Evolutionary conservation across 2,329 filamentous ascomycete genomes (phyloP), one percentile per base, ranked within the genome.

Genomic region (Aspergillus transmontanensis): DNA sequence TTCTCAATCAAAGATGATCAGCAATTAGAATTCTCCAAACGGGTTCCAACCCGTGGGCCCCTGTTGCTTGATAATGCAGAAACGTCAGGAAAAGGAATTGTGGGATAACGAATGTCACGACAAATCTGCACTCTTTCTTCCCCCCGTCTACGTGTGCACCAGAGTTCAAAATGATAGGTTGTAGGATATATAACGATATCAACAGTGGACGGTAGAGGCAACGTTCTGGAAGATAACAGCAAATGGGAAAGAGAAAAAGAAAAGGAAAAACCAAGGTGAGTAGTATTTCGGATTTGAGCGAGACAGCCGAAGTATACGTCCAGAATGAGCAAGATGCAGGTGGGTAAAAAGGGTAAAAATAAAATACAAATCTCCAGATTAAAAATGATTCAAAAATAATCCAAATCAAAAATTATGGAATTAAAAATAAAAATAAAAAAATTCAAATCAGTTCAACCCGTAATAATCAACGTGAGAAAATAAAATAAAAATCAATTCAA

Each of bases 321-420:
- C 66, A 64, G 62, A 67, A 66, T 48, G 32, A 65, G 65, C 62
- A 63, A 63, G 65, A 57, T 65, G 64, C 64, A 70, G 67, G 65
- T 65, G 64, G 67, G 61, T 64, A 64, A 64, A 64, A 55, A 39
- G n/a, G 32, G 32, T 55, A 36, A 41, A 55, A 55, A 39, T 45
- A 36, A 34, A 61, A 61, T 46, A 51, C 51, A 55, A 55, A 55
- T 55, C 19, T 55, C 51, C 26, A 36, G n/a, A 23, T 28, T 30
- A 30, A 19, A n/a, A n/a, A 50, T 6, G 26, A 23, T 28, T 4
- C 5, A 34, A 34, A 34, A 34, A 34, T 34, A 48, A 50, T 36
- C 34, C 34, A 36, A 41, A 34, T 45, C 21, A 26, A 46, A 36
- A 4, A 58, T 39, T 6, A 6, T 41, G 5, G 39, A 48, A 48